A percentile compares a stretch with the other conserved stretches of the same genome.
These are phyloP conservation scores for Rhizophagus clarus DNA, from an alignment of 192 early-diverging fungal species.

Conservation along the genomic window DNA sequence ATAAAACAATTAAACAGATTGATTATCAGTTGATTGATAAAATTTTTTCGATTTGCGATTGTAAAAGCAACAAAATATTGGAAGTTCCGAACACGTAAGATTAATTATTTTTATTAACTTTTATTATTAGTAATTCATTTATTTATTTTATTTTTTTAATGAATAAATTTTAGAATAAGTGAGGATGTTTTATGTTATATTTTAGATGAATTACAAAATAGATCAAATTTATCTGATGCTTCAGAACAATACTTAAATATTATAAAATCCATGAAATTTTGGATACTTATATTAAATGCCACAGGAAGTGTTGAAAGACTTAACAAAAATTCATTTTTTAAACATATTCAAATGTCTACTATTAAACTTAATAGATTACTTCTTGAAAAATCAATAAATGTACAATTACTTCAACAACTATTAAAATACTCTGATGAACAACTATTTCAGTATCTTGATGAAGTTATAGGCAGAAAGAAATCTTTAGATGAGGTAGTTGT, in stretches of 20 bases:
- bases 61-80: neutral
- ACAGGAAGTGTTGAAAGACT: neutral
- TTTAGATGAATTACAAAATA: neutral
- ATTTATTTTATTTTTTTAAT: too few relatives aligned
- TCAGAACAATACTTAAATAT: neutral
- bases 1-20: neutral
- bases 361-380: neutral
- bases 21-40: neutral
- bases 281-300: neutral
- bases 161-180: neutral
- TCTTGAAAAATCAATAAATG: neutral
- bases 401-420: neutral
- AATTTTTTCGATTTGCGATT: neutral
- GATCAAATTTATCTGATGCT: neutral
- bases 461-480: neutral
- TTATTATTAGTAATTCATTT: too few relatives aligned
- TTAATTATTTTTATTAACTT: too few relatives aligned
- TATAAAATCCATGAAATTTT: neutral
- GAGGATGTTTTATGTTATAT: neutral
- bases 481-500: neutral
- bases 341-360: neutral
- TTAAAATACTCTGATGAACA: neutral
- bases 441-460: neutral
- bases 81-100: neutral
- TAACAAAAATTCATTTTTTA: neutral